Evolutionary conservation across 257 asterid species (phyloP).

Genomic region (Eucommia ulmoides): DNA sequence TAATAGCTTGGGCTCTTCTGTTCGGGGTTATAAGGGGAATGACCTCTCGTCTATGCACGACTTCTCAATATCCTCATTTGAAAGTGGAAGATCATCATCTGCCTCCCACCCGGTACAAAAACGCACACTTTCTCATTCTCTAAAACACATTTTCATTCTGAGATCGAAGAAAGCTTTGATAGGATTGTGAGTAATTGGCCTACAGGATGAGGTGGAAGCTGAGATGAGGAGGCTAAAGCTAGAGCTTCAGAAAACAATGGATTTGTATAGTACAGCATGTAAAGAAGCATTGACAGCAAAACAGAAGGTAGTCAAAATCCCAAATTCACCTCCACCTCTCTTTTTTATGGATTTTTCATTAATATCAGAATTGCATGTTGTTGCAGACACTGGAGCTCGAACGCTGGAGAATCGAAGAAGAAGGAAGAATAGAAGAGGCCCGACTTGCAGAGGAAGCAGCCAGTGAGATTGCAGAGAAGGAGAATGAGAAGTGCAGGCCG

Average conservation of each 20-base stretch:
- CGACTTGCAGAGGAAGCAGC: slow-evolving; percentile 35
- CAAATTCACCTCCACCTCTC: not conserved
- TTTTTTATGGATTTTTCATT: not conserved
- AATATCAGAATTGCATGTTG: not conserved
- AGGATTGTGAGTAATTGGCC: slow-evolving; percentile 2
- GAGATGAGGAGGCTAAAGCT: slow-evolving; percentile 84
- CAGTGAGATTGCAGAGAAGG: slow-evolving; percentile 19
- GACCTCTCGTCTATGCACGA: slow-evolving; percentile 32
- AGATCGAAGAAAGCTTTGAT: too few species aligned
- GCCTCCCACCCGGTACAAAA: not conserved
- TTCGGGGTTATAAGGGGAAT: slow-evolving; percentile 33
- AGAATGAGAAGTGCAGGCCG: slow-evolving; percentile 20
- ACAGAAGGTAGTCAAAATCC: slow-evolving; percentile 42
- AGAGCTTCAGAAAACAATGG: slow-evolving; percentile 74
- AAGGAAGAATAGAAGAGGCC: slow-evolving; percentile 44
- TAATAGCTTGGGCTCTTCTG: slow-evolving; percentile 44
- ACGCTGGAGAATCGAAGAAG: slow-evolving; percentile 72
- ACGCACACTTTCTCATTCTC: too few species aligned
- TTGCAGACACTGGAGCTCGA: slow-evolving; percentile 61
- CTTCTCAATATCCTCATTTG: slow-evolving; percentile 43
- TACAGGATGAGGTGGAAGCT: slow-evolving; percentile 63
- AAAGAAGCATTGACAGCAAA: slow-evolving; percentile 60
- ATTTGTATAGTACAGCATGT: slow-evolving; percentile 73
- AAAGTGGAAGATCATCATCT: slow-evolving; percentile 32
- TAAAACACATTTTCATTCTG: too few species aligned